Conservation (phyloP, 129 eudicot species). For the Saposhnikovia divaricata region DNA sequence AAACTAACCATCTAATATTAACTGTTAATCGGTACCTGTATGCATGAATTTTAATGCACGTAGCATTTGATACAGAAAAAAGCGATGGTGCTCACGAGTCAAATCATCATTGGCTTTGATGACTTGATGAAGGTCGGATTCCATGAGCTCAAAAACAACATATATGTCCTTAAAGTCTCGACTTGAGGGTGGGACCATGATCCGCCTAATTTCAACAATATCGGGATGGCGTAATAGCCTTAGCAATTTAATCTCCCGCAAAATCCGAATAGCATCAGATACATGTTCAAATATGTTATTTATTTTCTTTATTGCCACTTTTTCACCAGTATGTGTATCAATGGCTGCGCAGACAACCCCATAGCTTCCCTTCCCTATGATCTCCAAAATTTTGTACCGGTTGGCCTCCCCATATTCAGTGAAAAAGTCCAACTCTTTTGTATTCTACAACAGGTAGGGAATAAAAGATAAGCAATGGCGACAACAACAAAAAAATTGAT, state of each 20-base stretch:
- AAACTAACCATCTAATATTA: background rate
- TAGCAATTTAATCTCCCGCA: slow-evolving; percentile 83
- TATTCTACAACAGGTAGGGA: slow-evolving; percentile 32
- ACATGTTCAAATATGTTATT: slow-evolving; percentile 77
- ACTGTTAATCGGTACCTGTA: slow-evolving; percentile 38
- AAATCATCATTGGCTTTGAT: slow-evolving; percentile 94
- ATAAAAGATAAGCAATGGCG: background rate
- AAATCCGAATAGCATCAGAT: slow-evolving; percentile 81
- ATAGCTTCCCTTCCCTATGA: slow-evolving; percentile 91
- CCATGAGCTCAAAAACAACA: slow-evolving; percentile 98
- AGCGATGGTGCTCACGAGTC: slow-evolving; percentile 90
- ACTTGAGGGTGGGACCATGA: slow-evolving; percentile 92
- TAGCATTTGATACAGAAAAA: slow-evolving; percentile 93
- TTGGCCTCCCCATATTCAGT: slow-evolving; percentile 85
- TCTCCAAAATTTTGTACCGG: slow-evolving; percentile 82
- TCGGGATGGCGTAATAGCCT: slow-evolving; percentile 93
- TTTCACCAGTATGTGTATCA: slow-evolving; percentile 92
- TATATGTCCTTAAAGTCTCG: slow-evolving; percentile 80
- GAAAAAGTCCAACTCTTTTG: slow-evolving; percentile 77
- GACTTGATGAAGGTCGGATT: slow-evolving; percentile 95
- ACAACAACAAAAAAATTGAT: background rate
- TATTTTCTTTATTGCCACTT: slow-evolving; percentile 88
- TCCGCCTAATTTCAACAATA: slow-evolving; percentile 90
- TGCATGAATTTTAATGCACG: slow-evolving; percentile 93
- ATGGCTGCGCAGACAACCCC: slow-evolving; percentile 94